Percentiles rank a stretch among this genome's conserved stretches.
Conservation (phyloP, 306 rosid species). For the Lathyrus oleraceus region DNA sequence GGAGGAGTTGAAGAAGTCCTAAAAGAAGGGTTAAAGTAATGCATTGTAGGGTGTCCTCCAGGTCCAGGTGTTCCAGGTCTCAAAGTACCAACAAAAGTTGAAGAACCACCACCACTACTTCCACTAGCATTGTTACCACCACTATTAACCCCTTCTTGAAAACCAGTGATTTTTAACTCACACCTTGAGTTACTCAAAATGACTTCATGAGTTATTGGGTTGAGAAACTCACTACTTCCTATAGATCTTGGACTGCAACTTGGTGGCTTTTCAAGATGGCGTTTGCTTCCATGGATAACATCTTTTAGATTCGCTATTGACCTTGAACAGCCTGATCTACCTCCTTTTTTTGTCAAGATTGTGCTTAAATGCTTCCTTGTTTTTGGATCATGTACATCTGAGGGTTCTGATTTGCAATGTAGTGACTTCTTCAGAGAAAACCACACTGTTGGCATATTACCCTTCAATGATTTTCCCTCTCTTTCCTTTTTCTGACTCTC, state of each 20-base stretch:
- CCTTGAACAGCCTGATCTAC: slow-evolving; percentile 86
- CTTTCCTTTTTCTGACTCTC: neutral
- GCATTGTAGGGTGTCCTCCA: slow-evolving; percentile 74
- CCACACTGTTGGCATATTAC: slow-evolving; percentile 83
- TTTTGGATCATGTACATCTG: slow-evolving; percentile 86
- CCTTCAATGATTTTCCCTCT: neutral
- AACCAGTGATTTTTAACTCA: slow-evolving; percentile 82
- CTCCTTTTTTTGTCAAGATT: slow-evolving; percentile 66
- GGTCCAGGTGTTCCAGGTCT: slow-evolving; percentile 95
- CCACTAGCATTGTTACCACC: slow-evolving; percentile 32
- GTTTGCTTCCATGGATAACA: slow-evolving; percentile 85
- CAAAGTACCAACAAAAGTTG: slow-evolving; percentile 67
- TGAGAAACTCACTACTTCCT: slow-evolving; percentile 87
- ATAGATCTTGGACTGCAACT: slow-evolving; percentile 92
- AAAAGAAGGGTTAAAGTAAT: slow-evolving; percentile 66
- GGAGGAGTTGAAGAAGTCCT: slow-evolving; percentile 66
- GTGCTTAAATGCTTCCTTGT: slow-evolving; percentile 63
- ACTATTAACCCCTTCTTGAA: slow-evolving; percentile 53
- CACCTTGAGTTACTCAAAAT: slow-evolving; percentile 82
- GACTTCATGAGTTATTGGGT: slow-evolving; percentile 89
- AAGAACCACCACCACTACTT: slow-evolving; percentile 44
- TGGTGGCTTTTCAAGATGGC: slow-evolving; percentile 81
- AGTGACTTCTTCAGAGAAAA: slow-evolving; percentile 77
- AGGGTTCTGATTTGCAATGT: slow-evolving; percentile 86
- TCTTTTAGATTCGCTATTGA: slow-evolving; percentile 89